phyloP scores from a whole-genome alignment of 371 early-diverging fungal species.

The Mycotypha africana region DNA sequence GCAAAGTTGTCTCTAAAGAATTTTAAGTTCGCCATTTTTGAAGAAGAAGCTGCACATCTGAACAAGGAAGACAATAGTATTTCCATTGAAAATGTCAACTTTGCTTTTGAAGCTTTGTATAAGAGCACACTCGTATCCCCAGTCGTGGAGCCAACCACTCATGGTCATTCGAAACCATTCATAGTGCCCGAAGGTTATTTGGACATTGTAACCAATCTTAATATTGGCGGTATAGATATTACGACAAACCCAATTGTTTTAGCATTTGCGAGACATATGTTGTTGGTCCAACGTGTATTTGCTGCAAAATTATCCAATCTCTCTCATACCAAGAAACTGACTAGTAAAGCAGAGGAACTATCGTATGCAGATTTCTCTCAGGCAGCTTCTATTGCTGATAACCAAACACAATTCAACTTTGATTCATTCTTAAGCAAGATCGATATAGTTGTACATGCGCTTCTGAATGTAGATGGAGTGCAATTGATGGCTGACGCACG shows the following conservation, averaged over 20 bases:
- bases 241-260: conserved; percentile 63
- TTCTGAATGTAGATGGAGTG: conserved; percentile 32
- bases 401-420: conserved; percentile 12
- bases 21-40: conserved; percentile 41
- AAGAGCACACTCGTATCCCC: conserved; percentile 20
- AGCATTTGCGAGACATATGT: conserved; percentile 67
- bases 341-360: background rate
- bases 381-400: background rate
- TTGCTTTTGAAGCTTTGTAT: conserved; percentile 29
- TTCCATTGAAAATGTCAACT: conserved; percentile 18
- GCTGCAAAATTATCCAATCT: conserved; percentile 39
- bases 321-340: conserved; percentile 15
- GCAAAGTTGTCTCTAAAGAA: conserved; percentile 24
- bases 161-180: conserved; percentile 6
- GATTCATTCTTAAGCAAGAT: conserved; percentile 23
- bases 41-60: conserved; percentile 30
- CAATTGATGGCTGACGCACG: conserved; percentile 41
- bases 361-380: background rate
- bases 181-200: conserved; percentile 40
- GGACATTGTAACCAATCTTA: conserved; percentile 41
- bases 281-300: conserved; percentile 71
- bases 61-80: conserved; percentile 38
- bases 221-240: conserved; percentile 43
- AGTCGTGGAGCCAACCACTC: background rate
- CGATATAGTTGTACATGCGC: conserved; percentile 37